These are phyloP conservation scores for Coleophoma cylindrospora DNA, from an alignment of 2,329 filamentous ascomycete genomes.

Conservation along the genomic window DNA sequence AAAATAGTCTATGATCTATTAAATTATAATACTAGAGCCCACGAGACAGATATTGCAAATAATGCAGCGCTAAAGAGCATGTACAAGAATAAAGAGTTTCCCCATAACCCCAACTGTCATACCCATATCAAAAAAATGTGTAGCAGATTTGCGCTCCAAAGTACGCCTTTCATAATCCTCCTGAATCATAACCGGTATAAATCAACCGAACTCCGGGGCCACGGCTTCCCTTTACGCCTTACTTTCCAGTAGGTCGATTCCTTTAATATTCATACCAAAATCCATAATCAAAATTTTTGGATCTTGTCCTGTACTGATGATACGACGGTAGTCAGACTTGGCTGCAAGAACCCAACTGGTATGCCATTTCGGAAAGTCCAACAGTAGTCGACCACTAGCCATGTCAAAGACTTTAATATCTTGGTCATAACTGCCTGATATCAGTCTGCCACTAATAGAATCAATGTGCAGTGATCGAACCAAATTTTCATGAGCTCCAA, in stretches of 20 bases:
- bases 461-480: slow-evolving; percentile 91
- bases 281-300: slow-evolving; percentile 90
- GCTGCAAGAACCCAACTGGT: slow-evolving; percentile 94
- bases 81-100: too few relatives aligned
- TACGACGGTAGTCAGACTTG: slow-evolving; percentile 90
- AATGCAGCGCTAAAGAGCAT: too few relatives aligned
- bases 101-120: too few relatives aligned
- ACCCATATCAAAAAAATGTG: too few relatives aligned
- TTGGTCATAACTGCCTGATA: slow-evolving; percentile 92
- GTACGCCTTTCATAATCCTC: too few relatives aligned
- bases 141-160: too few relatives aligned
- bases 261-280: slow-evolving; percentile 63
- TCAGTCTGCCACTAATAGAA: slow-evolving; percentile 74
- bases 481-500: slow-evolving; percentile 77
- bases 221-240: background rate
- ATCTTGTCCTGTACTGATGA: slow-evolving; percentile 93
- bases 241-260: slow-evolving; percentile 55
- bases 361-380: slow-evolving; percentile 92
- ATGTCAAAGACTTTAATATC: slow-evolving; percentile 95
- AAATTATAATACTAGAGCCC: too few relatives aligned
- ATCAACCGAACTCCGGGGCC: too few relatives aligned
- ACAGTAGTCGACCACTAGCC: slow-evolving; percentile 68
- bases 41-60: too few relatives aligned
- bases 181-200: too few relatives aligned
- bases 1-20: too few relatives aligned